phyloP scores from a whole-genome alignment of 805 yeast species.

The Metschnikowia colocasiae region DNA sequence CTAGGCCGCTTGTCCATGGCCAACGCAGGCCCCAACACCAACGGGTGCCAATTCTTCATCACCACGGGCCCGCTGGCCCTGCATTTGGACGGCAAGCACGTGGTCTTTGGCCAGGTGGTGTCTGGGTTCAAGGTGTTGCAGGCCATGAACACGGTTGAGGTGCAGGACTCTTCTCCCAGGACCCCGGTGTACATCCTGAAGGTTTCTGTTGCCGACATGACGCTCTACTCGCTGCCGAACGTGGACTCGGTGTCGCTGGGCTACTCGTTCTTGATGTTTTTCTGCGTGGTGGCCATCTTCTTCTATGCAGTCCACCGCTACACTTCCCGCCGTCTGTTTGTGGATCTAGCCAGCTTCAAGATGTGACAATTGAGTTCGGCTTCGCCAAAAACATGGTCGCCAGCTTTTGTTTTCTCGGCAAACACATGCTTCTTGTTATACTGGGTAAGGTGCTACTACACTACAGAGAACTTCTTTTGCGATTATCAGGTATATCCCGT shows the following conservation, averaged over 20 bases:
- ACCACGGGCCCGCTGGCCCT: constrained; percentile 15
- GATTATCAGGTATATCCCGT: no score
- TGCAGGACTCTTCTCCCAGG: constrained; percentile 9
- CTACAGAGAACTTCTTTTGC: no score
- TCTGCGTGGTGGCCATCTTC: constrained; percentile 4
- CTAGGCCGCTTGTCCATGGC: constrained; percentile 33
- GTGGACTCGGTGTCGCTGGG: constrained; percentile 10
- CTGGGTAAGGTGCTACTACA: no score
- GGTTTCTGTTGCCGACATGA: constrained; percentile 3
- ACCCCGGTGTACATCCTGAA: constrained; percentile 9
- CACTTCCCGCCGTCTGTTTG: constrained; percentile 13
- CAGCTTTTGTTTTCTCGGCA: no score
- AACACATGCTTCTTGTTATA: no score
- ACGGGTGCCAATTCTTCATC: constrained; percentile 25
- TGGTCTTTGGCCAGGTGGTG: constrained; percentile 28
- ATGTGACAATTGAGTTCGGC: constrained; percentile 3
- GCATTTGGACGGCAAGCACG: constrained; percentile 24
- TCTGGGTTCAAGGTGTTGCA: constrained; percentile 20
- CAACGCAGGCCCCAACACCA: constrained; percentile 23
- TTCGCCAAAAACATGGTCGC: no score
- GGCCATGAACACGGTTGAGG: constrained; percentile 10
- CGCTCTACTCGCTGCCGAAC: constrained; percentile 4
- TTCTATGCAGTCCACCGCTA: constrained; percentile 7
- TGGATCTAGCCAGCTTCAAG: constrained; percentile 15
- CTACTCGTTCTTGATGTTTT: constrained; percentile 13